Evolutionary conservation across 345 rosid genomes (phyloP), one percentile per base, ranked within the genome.

Genomic region (Crucihimalaya himalaica): DNA sequence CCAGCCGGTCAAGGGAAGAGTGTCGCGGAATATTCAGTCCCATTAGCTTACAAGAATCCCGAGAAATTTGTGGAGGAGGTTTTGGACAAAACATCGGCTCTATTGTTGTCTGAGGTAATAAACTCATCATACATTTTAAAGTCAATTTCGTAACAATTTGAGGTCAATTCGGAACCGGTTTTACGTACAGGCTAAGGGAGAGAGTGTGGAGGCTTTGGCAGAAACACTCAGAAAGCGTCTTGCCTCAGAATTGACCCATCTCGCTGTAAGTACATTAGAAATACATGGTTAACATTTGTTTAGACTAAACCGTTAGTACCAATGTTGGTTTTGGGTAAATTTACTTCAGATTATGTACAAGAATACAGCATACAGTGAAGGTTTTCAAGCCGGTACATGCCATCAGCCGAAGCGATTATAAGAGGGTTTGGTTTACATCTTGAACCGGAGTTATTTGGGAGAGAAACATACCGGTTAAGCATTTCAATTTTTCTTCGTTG

Each of bases 321-420:
- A 20, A 76, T 39, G 35, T 27, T 55, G 28, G 53, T 71, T 76
- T 25, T 40, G 21, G 16, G 25, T 65, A 59, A 32, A 29, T 79
- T 82, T 51, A 42, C 42, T 61, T 86, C 90, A 91, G 97, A 74
- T 75, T 19, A 87, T 89, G 77, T 91, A 82, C 84, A 87, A 89
- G 91, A 94, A 88, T 85, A 79, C 91, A 2, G 95, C 95, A 5
- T 94, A 91, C 48, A 42, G 93, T 0, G 86, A 89, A 83, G 98
- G 96, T 52, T 94, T 94, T 78, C 59, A 79, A 14, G 95, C 98
- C 3, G 97, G 97, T 74, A 78, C 28, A 32, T 31, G 3, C 12
- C 34, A 29, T 69, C 79, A 76, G 63, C 84, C 82, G n/a, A 80
- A 81, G 72, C 83, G 83, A 63, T 13, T 4, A 47, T 64, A 63